These are phyloP conservation scores for Pythium rhizo-oryzae DNA, from an alignment of 352 stramenopile genomes.

Conservation along the genomic window DNA sequence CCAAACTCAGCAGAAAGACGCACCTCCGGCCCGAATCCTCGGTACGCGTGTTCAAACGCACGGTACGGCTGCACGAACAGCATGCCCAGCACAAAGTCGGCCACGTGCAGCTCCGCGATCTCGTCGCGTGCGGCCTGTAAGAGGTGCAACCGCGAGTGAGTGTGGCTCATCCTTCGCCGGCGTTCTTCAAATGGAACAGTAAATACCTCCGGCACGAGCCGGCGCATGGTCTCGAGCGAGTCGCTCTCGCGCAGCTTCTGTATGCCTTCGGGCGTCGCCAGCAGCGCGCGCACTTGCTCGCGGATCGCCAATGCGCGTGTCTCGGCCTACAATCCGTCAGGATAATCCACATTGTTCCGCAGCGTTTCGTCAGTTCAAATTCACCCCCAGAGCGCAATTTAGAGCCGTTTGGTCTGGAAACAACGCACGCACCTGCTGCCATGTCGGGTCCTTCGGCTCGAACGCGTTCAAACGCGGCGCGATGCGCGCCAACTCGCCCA, in stretches of 20 bases:
- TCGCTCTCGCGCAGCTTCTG: constrained; percentile 56
- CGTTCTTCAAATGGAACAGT: neutral
- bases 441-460: constrained; percentile 51
- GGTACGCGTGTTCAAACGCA: constrained; percentile 63
- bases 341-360: neutral
- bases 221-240: constrained; percentile 61
- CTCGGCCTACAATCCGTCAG: constrained; percentile 38
- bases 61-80: constrained; percentile 77
- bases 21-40: constrained; percentile 68
- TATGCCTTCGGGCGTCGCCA: constrained; percentile 59
- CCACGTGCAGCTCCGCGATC: constrained; percentile 73
- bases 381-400: neutral
- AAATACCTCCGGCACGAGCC: constrained; percentile 61
- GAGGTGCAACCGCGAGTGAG: neutral
- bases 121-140: constrained; percentile 59
- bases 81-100: constrained; percentile 81
- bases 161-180: neutral
- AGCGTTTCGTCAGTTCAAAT: constrained; percentile 1
- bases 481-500: constrained; percentile 56
- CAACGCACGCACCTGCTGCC: constrained; percentile 49
- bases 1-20: neutral
- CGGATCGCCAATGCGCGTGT: constrained; percentile 47
- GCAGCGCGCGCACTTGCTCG: constrained; percentile 51
- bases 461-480: constrained; percentile 63
- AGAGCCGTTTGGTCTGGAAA: neutral